These are phyloP conservation scores for Myriosclerotinia scirpicola DNA, from an alignment of 2,329 filamentous ascomycete genomes.

Conservation along the genomic window DNA sequence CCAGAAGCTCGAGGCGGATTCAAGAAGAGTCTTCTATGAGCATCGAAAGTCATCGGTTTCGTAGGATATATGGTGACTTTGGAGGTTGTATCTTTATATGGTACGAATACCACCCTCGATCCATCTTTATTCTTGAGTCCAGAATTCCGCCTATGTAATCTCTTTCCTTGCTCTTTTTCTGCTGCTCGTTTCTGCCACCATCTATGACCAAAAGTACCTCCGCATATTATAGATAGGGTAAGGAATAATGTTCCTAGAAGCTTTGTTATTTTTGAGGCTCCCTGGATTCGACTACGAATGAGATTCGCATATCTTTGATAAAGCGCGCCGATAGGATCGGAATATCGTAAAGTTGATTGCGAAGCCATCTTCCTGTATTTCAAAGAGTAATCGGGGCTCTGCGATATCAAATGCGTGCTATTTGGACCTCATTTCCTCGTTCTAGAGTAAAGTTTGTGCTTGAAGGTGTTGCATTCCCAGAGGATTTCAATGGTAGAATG, in stretches of 20 bases:
- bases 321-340: constrained; percentile 66
- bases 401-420: constrained; percentile 17
- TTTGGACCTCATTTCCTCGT: constrained; percentile 20
- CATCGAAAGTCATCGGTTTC: constrained; percentile 92
- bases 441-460: neutral
- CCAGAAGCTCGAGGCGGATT: constrained; percentile 85
- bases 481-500: neutral
- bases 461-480: constrained; percentile 21
- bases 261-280: constrained; percentile 68
- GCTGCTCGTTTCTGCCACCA: constrained; percentile 72
- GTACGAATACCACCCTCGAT: constrained; percentile 90
- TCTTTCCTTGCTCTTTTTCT: constrained; percentile 79
- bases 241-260: constrained; percentile 76
- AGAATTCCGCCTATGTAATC: constrained; percentile 85
- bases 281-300: constrained; percentile 55
- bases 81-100: constrained; percentile 81
- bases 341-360: constrained; percentile 78
- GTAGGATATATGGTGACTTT: constrained; percentile 91
- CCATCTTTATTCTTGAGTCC: constrained; percentile 93
- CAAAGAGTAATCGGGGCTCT: neutral
- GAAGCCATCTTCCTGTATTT: constrained; percentile 64
- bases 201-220: constrained; percentile 74
- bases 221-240: constrained; percentile 73
- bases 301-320: constrained; percentile 58
- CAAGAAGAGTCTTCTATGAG: constrained; percentile 87